Evolutionary conservation across 1,284 basidiomycete species (phyloP), one percentile per base, ranked within the genome.

Genomic region (Ustilago xerochloae): DNA sequence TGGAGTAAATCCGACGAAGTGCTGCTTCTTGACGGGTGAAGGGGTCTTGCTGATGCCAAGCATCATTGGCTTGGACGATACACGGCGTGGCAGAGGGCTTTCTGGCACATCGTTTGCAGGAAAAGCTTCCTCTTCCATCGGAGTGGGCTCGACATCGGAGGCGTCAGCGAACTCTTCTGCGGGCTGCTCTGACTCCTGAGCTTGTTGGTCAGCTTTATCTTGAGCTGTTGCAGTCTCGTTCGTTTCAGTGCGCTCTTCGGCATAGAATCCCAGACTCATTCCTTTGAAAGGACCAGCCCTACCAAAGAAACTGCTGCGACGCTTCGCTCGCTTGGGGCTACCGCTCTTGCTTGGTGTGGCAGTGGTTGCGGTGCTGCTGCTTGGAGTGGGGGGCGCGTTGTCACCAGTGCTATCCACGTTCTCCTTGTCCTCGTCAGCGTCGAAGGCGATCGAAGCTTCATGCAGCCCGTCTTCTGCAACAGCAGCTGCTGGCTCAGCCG

Each of bases 231-330:
- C 33, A 9, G 41, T 29, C 22, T 63, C 60, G 18, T n/a, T n/a
- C n/a, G n/a, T n/a, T n/a, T n/a, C n/a, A n/a, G 48, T 53, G 20
- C 75, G 69, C 50, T 77, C 75, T 51, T 77, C 71, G 9, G 68
- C 66, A 36, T 77, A 77, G 49, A 77, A 77, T 9, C 71, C 75
- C 16, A 77, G 63, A 20, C 61, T 75, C 18, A 70, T 68, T 3
- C 60, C 70, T 20, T 39, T 33, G 53, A 77, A 69, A n/a, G 72
- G 66, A 3, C 71, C 67, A 13, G 75, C 71, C 6, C 75, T 54
- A 16, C 75, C 75, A 35, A 75, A 72, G 67, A 77, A 77, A 60
- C 75, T 75, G 63, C 67, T 75, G 33, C 75, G 66, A 28, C 75
- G 67, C 54, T 75, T 76, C 12, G 60, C 55, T 3, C 70, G 64